These are phyloP conservation scores for Anethum foeniculum DNA, from an alignment of 140 eudicot species.

Conservation along the genomic window DNA sequence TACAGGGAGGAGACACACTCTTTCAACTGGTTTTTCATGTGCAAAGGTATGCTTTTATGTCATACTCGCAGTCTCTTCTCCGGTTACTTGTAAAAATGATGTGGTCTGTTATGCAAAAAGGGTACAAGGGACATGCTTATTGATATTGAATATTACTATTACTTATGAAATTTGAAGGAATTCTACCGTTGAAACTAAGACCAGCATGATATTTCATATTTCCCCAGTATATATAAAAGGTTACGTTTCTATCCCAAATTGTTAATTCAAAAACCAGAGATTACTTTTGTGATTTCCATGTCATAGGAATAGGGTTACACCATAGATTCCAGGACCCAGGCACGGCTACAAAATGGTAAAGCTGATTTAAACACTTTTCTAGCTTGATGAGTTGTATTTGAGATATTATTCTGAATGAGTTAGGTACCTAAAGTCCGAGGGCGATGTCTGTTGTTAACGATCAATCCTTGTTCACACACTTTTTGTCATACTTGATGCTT, in stretches of 20 bases:
- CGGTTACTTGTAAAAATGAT: background rate
- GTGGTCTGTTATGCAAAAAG: too few relatives aligned
- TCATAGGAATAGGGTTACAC: background rate
- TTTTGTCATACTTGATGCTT: background rate
- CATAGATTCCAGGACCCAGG: background rate
- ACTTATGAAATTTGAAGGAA: background rate
- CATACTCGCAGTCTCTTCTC: background rate
- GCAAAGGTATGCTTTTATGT: conserved; percentile 51
- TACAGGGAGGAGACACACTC: conserved; percentile 45
- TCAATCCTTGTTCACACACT: background rate
- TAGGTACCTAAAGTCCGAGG: background rate
- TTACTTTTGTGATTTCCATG: background rate
- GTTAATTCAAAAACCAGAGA: background rate
- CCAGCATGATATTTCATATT: background rate
- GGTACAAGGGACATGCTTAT: background rate
- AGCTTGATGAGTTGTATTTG: background rate
- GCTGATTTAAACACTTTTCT: background rate
- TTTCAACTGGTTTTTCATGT: conserved; percentile 72
- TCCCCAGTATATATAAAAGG: background rate
- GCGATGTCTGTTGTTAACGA: background rate
- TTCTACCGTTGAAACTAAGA: background rate
- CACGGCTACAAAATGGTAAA: background rate
- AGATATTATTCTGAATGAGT: background rate
- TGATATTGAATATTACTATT: background rate
- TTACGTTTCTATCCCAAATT: background rate